A percentile compares a stretch with the other conserved stretches of the same genome.
These are phyloP conservation scores for Euphorbia corollata DNA, from an alignment of 441 rosid species.

Conservation along the genomic window DNA sequence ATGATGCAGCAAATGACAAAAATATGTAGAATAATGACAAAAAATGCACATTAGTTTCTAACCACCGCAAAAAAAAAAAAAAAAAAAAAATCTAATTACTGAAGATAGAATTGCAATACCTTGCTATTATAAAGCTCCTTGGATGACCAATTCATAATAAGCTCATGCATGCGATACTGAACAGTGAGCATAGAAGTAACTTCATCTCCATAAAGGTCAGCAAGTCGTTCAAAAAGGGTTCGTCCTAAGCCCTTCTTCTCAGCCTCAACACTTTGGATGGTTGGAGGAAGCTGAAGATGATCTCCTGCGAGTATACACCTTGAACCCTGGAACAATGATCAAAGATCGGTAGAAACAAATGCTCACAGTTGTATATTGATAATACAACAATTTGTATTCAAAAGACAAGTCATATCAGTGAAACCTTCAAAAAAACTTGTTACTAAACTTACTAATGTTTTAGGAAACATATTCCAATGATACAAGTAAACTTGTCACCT, in stretches of 20 bases:
- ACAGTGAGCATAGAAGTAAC: slow-evolving; percentile 83
- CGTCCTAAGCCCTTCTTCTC: slow-evolving; percentile 88
- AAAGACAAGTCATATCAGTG: neutral
- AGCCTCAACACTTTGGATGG: slow-evolving; percentile 88
- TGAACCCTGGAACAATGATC: slow-evolving; percentile 49
- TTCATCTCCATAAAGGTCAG: slow-evolving; percentile 74
- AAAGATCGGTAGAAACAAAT: slow-evolving; percentile 2
- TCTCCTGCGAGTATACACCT: slow-evolving; percentile 92
- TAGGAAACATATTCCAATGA: neutral
- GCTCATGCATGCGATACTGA: slow-evolving; percentile 97
- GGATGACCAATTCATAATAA: slow-evolving; percentile 95
- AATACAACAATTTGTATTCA: neutral
- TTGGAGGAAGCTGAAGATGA: slow-evolving; percentile 98
- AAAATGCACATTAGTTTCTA: neutral
- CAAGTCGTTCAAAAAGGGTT: slow-evolving; percentile 90
- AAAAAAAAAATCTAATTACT: too few species aligned
- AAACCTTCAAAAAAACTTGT: slow-evolving; percentile 4
- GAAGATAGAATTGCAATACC: slow-evolving; percentile 35
- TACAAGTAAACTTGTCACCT: slow-evolving; percentile 1
- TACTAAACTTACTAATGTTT: neutral
- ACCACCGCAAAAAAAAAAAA: too few species aligned
- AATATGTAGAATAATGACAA: neutral
- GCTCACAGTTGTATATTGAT: slow-evolving; percentile 8
- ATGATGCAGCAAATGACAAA: neutral
- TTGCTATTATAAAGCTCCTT: slow-evolving; percentile 71